phyloP scores from a whole-genome alignment of 768 basidiomycete genomes.

The Tricholoma furcatifolium region DNA sequence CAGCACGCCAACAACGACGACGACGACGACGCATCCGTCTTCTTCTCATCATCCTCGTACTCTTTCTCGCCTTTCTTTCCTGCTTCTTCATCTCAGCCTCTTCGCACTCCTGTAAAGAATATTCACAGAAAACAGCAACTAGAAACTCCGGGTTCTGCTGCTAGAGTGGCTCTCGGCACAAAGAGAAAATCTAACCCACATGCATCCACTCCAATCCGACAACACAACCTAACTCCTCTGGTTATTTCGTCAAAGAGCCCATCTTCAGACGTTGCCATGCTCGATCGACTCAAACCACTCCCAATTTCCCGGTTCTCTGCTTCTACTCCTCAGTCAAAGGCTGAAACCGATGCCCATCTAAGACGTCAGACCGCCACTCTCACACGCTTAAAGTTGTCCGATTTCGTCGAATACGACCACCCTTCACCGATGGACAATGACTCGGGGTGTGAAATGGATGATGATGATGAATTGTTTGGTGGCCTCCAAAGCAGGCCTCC shows the following conservation, averaged over 20 bases:
- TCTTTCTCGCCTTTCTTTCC: constrained; percentile 42
- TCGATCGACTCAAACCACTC: constrained; percentile 57
- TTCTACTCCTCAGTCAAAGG: constrained; percentile 51
- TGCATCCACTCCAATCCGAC: constrained; percentile 54
- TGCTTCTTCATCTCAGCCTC: constrained; percentile 43
- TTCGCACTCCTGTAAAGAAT: constrained; percentile 63
- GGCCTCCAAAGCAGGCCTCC: constrained; percentile 23
- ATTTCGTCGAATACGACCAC: constrained; percentile 46
- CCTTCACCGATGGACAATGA: constrained; percentile 45
- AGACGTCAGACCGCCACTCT: constrained; percentile 62
- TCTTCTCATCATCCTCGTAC: constrained; percentile 47
- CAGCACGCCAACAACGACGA: constrained; percentile 37
- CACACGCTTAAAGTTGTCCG: constrained; percentile 59
- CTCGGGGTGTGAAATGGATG: constrained; percentile 51
- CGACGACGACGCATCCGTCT: constrained; percentile 59
- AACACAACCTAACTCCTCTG: constrained; percentile 46
- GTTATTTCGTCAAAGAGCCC: constrained; percentile 40
- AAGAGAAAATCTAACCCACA: constrained; percentile 64
- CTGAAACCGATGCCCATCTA: constrained; percentile 51
- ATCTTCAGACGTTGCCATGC: constrained; percentile 35
- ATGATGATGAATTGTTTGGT: constrained; percentile 37
- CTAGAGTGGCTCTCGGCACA: constrained; percentile 46
- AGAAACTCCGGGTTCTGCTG: constrained; percentile 19
- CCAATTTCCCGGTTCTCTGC: constrained; percentile 47
- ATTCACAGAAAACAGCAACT: constrained; percentile 30